phyloP scores from a whole-genome alignment of 140 eudicot genomes.

The Cichorium intybus region DNA sequence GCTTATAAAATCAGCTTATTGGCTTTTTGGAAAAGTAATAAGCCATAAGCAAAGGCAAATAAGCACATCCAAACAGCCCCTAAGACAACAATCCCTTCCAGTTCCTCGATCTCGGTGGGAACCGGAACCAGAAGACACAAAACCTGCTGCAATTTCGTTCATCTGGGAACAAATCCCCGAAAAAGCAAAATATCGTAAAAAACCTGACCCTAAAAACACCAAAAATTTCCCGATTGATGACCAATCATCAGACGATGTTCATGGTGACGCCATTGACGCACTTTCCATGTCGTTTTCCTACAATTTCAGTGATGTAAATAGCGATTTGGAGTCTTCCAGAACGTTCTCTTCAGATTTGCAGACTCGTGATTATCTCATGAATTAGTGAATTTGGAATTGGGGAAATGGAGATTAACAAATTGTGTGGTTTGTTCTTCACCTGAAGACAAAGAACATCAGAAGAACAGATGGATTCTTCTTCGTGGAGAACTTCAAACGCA shows the following conservation, averaged over 20 bases:
- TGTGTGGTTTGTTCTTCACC: too few species aligned
- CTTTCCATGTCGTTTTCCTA: conserved; percentile 61
- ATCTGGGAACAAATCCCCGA: conserved; percentile 85
- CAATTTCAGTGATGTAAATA: conserved; percentile 51
- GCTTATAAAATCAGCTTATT: too few species aligned
- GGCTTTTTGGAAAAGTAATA: too few species aligned
- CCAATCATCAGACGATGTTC: conserved; percentile 50
- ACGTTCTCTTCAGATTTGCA: conserved; percentile 43
- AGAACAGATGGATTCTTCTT: too few species aligned
- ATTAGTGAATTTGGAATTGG: too few species aligned
- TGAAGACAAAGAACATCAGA: too few species aligned
- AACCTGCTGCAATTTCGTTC: conserved; percentile 82
- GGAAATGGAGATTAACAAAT: too few species aligned
- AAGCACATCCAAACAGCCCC: too few species aligned
- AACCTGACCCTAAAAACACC: conserved; percentile 20
- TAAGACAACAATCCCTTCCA: conserved; percentile 55
- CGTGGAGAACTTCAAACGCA: too few species aligned
- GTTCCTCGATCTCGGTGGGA: conserved; percentile 38
- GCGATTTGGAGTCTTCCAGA: conserved; percentile 41
- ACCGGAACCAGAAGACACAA: conserved; percentile 50
- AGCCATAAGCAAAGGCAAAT: too few species aligned
- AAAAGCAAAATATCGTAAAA: conserved; percentile 48
- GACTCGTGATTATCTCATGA: conserved; percentile 78
- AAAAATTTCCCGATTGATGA: conserved; percentile 29
- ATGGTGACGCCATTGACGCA: conserved; percentile 52